Evolutionary conservation across 2,329 filamentous ascomycete genomes (phyloP), one percentile per base, ranked within the genome.

Genomic region (Fusarium protoensiforme): DNA sequence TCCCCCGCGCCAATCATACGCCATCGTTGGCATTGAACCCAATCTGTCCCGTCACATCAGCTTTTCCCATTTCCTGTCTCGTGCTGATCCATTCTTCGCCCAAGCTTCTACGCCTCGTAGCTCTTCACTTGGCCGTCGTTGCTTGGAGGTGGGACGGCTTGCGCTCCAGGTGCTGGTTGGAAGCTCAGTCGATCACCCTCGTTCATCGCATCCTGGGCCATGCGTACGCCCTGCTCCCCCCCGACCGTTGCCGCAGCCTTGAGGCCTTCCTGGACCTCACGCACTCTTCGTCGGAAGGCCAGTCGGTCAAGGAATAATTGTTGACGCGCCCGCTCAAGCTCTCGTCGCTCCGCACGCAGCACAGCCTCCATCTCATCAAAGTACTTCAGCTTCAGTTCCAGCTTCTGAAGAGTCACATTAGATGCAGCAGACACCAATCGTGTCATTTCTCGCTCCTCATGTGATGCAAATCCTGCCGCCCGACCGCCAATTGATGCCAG

Each of bases 391-490:
- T 99, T 99, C 77, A 98, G 87, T 83, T 98, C 95, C 71, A 98
- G 91, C 84, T 99, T 99, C 80, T 98, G 93, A 36, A 98, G 87
- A n/a, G 94, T 96, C 14, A 97, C 88, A 80, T 99, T 99, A 61
- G 98, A 94, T 0, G 95, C 94, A 7, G 95, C 93, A 3, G 95
- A 96, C 11, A 99, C 94, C 54, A 98, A 90, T 18, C 95, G 93
- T 22, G 95, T 97, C 90, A 98, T 96, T 83, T 98, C 95, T 66
- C 97, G 93, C 83, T 99, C 96, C 82, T 98, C 96, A 77, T 98
- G 95, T 4, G 96, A 98, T 31, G 96, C 95, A 36, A 99, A 91
- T 5, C 93, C 96, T 9, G 93, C 93, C 2, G 95, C 91, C 69
- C 96, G 93, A 3, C 94, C 95, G 14, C 95, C 95, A 71, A 96